Percentiles rank a stretch among this genome's conserved stretches.
Evolutionary conservation across 305 asterid genomes (phyloP).

Genomic region (Fraxinus ornus): DNA sequence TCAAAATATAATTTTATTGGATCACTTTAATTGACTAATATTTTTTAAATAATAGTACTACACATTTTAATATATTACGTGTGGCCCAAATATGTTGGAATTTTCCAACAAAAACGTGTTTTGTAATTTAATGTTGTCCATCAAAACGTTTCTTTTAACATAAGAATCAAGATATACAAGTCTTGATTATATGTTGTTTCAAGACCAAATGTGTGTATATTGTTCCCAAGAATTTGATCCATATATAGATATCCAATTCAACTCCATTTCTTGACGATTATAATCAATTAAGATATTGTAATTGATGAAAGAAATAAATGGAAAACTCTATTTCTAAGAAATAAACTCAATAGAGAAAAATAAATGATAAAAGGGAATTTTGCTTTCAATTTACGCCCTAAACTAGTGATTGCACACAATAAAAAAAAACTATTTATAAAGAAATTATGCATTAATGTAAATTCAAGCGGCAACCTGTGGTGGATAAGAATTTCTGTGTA

Average conservation of each 20-base stretch:
- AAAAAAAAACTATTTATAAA: neutral
- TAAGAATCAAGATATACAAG: neutral
- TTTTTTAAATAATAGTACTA: too few species aligned
- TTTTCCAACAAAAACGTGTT: too few species aligned
- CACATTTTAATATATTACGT: too few species aligned
- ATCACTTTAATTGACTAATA: too few species aligned
- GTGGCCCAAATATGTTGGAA: too few species aligned
- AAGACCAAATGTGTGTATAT: neutral
- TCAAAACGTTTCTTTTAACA: too few species aligned
- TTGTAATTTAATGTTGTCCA: neutral
- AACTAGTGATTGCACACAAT: neutral
- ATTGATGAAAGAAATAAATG: neutral
- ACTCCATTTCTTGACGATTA: neutral
- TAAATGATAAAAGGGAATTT: neutral
- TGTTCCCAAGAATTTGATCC: neutral
- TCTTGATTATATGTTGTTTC: neutral
- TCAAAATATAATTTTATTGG: too few species aligned
- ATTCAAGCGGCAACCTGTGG: neutral
- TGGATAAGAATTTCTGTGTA: neutral
- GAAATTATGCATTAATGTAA: neutral
- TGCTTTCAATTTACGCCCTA: neutral
- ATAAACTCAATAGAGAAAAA: neutral
- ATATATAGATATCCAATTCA: neutral
- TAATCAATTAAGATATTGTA: neutral
- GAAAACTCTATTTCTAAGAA: neutral